phyloP scores from a whole-genome alignment of 2,329 filamentous ascomycete species.

The Helminthosporium solani region DNA sequence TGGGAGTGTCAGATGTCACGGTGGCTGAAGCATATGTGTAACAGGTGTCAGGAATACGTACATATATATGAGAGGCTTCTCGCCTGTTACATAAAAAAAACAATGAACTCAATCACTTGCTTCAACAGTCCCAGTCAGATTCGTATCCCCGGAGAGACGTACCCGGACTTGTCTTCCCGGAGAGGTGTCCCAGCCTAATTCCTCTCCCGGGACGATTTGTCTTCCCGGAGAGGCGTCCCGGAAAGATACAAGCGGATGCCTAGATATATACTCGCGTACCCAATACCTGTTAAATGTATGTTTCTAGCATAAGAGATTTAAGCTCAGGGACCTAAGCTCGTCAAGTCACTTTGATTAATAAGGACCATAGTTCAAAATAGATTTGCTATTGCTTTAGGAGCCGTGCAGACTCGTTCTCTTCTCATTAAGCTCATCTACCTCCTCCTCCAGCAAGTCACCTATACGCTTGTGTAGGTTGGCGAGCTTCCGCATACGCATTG shows the following conservation, averaged over 20 bases:
- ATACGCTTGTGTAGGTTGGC: slow-evolving; percentile 11
- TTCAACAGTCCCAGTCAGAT: slow-evolving; percentile 3
- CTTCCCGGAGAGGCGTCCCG: slow-evolving; percentile 3
- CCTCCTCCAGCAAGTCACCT: slow-evolving; percentile 10
- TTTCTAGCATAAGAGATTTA: slow-evolving; percentile 1
- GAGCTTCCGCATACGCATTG: slow-evolving; percentile 10
- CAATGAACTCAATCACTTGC: not conserved
- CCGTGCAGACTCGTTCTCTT: slow-evolving; percentile 9
- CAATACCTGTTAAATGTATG: not conserved
- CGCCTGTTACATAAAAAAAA: too few species aligned
- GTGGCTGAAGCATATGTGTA: not conserved
- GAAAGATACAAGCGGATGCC: not conserved
- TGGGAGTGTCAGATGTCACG: not conserved
- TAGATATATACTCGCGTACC: not conserved
- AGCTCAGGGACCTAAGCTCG: not conserved
- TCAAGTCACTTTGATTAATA: not conserved
- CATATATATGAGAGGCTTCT: too few species aligned
- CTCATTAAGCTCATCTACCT: slow-evolving; percentile 10
- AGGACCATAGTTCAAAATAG: slow-evolving; percentile 1
- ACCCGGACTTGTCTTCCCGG: slow-evolving; percentile 1
- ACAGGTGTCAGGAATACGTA: too few species aligned
- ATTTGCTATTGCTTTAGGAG: slow-evolving; percentile 3
- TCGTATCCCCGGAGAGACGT: slow-evolving; percentile 4
- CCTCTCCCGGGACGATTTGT: not conserved
- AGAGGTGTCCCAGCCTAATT: not conserved